phyloP scores from a whole-genome alignment of 768 basidiomycete genomes.

The Antrodiella citrinella region DNA sequence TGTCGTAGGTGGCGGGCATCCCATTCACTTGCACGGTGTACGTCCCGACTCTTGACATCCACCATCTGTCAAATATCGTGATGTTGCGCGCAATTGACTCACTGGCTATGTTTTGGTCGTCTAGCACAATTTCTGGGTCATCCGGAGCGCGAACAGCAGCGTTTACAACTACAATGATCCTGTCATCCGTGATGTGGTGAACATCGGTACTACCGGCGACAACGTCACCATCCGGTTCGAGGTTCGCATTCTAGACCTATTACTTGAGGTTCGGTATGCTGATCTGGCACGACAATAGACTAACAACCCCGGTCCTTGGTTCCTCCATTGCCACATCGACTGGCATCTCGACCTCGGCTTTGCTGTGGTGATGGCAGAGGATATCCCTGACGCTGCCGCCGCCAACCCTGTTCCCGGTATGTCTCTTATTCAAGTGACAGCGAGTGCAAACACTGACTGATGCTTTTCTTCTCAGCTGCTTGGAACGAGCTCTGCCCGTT shows the following conservation, averaged over 20 bases:
- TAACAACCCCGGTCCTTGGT: no score
- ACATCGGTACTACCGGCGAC: conserved; percentile 23
- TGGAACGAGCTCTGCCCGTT: neutral
- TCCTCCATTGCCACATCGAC: no score
- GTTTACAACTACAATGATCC: conserved; percentile 44
- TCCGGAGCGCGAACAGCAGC: conserved; percentile 31
- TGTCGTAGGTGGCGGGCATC: no score
- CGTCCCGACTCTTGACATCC: no score
- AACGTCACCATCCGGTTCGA: conserved; percentile 13
- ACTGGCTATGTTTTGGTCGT: no score
- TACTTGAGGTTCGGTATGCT: no score
- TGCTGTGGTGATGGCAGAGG: no score
- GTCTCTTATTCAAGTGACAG: neutral
- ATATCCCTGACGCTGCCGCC: conserved; percentile 10
- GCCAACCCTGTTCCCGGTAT: conserved; percentile 5
- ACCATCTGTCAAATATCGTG: no score
- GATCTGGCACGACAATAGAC: no score
- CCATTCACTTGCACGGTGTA: conserved; percentile 40
- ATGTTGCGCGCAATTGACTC: no score
- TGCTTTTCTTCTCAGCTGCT: neutral
- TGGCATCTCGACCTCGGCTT: no score
- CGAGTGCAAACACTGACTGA: neutral
- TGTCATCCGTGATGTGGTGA: conserved; percentile 30
- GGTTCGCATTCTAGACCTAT: no score
- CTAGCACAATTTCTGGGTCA: conserved; percentile 37